phyloP scores from a whole-genome alignment of 2,329 filamentous ascomycete species.

The Calonectria naviculata region DNA sequence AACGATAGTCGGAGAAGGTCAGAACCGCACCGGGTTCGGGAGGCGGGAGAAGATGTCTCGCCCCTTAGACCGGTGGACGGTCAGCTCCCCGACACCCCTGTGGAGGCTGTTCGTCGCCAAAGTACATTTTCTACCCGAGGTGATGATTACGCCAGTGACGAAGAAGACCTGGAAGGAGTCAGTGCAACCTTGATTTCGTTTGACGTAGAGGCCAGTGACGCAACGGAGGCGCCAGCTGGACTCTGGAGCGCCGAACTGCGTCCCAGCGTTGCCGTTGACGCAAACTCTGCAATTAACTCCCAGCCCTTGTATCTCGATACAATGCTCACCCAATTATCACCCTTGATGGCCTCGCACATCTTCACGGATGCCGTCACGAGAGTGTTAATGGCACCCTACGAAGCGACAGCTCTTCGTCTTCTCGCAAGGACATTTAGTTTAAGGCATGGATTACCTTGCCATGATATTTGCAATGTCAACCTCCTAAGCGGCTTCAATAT shows the following conservation, averaged over 20 bases:
- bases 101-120: conserved; percentile 52
- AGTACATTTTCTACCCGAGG: conserved; percentile 60
- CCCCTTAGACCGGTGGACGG: conserved; percentile 44
- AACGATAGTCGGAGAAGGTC: conserved; percentile 28
- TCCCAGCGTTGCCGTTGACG: conserved; percentile 55
- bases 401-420: conserved; percentile 57
- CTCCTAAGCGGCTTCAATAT: conserved; percentile 51
- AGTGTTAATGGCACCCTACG: conserved; percentile 57
- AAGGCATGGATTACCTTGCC: conserved; percentile 50
- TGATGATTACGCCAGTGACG: conserved; percentile 66
- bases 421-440: conserved; percentile 56
- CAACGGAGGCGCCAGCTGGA: conserved; percentile 61
- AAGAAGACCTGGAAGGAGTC: conserved; percentile 66
- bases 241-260: conserved; percentile 70
- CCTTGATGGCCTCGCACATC: conserved; percentile 58
- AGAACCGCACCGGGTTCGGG: conserved; percentile 33
- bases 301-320: conserved; percentile 58
- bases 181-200: conserved; percentile 70
- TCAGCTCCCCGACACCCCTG: conserved; percentile 42
- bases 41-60: conserved; percentile 37
- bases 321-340: conserved; percentile 62
- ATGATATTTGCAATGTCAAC: conserved; percentile 52
- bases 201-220: conserved; percentile 68
- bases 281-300: conserved; percentile 31
- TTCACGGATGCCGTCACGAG: conserved; percentile 56